phyloP scores from a whole-genome alignment of 2,329 filamentous ascomycete species.

The Bipolaris gigantea region DNA sequence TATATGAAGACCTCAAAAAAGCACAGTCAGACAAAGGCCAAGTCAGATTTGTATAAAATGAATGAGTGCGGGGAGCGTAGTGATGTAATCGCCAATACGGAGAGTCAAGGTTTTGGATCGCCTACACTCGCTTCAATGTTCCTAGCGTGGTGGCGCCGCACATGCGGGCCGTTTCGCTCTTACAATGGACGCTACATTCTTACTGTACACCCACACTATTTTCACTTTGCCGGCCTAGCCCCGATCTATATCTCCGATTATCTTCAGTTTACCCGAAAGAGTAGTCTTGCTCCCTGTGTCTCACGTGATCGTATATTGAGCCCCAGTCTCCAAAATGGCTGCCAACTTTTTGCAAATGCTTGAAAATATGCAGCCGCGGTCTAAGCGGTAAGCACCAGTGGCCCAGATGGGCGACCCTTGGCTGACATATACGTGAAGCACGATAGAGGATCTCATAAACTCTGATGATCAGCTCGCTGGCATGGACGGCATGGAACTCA shows the following conservation, averaged over 20 bases:
- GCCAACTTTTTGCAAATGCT: slow-evolving; percentile 18
- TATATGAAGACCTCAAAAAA: not conserved
- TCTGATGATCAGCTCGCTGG: slow-evolving; percentile 16
- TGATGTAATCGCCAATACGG: not conserved
- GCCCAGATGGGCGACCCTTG: not conserved
- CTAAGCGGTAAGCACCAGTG: not conserved
- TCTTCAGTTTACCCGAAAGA: not conserved
- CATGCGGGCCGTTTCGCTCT: not conserved
- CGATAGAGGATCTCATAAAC: slow-evolving; percentile 11
- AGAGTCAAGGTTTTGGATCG: not conserved
- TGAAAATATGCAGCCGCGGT: slow-evolving; percentile 17
- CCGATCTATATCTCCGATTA: not conserved
- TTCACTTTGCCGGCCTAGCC: not conserved
- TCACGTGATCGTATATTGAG: not conserved
- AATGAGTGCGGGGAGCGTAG: not conserved
- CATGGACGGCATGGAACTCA: slow-evolving; percentile 21
- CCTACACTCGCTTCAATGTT: not conserved
- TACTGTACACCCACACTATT: slow-evolving; percentile 1
- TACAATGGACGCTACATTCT: not conserved
- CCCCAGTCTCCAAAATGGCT: slow-evolving; percentile 9
- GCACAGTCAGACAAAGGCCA: not conserved
- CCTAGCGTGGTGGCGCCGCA: not conserved
- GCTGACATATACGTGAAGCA: slow-evolving; percentile 1
- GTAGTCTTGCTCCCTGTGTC: not conserved
- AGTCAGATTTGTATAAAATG: not conserved